Evolutionary conservation across 352 stramenopile species (phyloP), one percentile per base, ranked within the genome.

Genomic region (Lagenidium giganteum): DNA sequence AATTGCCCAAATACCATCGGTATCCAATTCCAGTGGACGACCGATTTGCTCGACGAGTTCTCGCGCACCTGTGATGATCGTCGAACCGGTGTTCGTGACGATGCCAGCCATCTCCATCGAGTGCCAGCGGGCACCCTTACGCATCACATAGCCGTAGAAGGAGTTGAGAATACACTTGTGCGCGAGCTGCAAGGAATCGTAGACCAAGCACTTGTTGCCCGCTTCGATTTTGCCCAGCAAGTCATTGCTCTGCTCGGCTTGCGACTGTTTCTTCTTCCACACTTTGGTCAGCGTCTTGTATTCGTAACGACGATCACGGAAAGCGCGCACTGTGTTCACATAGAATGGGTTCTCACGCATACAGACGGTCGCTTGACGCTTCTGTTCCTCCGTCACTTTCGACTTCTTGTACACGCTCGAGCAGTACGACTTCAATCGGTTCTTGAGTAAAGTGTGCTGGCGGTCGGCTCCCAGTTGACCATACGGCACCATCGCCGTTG

Each of bases 101-200:
- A 99, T 99, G 32, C 80, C 97, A 32, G 96, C 97, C 97, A 99
- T 99, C 57, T 99, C 93, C 96, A 99, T 99, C 1, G 90, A 98
- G 44, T 97, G 84, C 97, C 97, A 99, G 8, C 97, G 78, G 5
- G 96, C 96, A 28, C 97, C 97, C 49, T 98, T 98, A 21, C 97
- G 83, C 96, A 99, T 99, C 5, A 99, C 97, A 61, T 99, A 92
- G 11, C 97, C 97, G 54, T 99, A 99, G 56, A 99, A 99, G 22
- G 81, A 91, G 61, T 99, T 99, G 1, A 99, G 66, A 64, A 99
- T 99, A 72, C 97, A 99, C 70, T 99, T 99, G 76, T 99, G 97
- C 5, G 97, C 97, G 16, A 99, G 81, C 78, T 99, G 97, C 11
- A 99, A 72, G 9, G 95, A 99, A 57, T 99, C 97, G 59, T 98